Conservation (phyloP, 2,329 filamentous ascomycete genomes). For the Mycogone perniciosa region DNA sequence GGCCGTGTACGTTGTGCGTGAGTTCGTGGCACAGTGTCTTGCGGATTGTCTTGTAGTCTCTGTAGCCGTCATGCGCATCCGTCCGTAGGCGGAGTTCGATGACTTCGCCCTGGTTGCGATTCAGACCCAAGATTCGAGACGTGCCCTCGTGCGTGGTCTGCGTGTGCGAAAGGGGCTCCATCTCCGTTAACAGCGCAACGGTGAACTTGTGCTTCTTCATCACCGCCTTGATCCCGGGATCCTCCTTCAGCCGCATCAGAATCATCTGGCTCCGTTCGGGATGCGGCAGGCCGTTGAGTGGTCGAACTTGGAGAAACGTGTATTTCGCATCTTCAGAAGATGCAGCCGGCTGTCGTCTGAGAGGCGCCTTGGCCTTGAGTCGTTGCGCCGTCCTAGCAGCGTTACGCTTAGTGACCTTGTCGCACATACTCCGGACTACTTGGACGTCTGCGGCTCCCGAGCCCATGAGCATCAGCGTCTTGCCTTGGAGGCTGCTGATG, state of each 20-base stretch:
- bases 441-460: slow-evolving; percentile 54
- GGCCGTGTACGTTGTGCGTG: slow-evolving; percentile 80
- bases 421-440: slow-evolving; percentile 44
- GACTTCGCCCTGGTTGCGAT: slow-evolving; percentile 79
- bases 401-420: slow-evolving; percentile 43
- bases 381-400: slow-evolving; percentile 30
- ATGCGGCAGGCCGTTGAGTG: slow-evolving; percentile 70
- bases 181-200: slow-evolving; percentile 85
- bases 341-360: slow-evolving; percentile 8
- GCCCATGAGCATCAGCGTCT: slow-evolving; percentile 61
- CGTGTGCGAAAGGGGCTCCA: slow-evolving; percentile 84
- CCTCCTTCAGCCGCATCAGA: slow-evolving; percentile 68
- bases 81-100: slow-evolving; percentile 90
- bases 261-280: slow-evolving; percentile 65
- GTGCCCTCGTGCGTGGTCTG: slow-evolving; percentile 60
- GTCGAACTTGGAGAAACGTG: slow-evolving; percentile 73
- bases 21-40: slow-evolving; percentile 93
- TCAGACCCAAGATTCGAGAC: slow-evolving; percentile 76
- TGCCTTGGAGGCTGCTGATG: slow-evolving; percentile 43
- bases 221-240: slow-evolving; percentile 74
- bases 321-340: slow-evolving; percentile 56
- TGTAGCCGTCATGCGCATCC: slow-evolving; percentile 87
- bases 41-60: slow-evolving; percentile 86
- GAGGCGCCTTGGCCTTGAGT: slow-evolving; percentile 20
- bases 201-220: slow-evolving; percentile 83